Base-by-base conservation (phyloP, 2,329 filamentous ascomycete species). In the Trichothecium sympodiale region DNA sequence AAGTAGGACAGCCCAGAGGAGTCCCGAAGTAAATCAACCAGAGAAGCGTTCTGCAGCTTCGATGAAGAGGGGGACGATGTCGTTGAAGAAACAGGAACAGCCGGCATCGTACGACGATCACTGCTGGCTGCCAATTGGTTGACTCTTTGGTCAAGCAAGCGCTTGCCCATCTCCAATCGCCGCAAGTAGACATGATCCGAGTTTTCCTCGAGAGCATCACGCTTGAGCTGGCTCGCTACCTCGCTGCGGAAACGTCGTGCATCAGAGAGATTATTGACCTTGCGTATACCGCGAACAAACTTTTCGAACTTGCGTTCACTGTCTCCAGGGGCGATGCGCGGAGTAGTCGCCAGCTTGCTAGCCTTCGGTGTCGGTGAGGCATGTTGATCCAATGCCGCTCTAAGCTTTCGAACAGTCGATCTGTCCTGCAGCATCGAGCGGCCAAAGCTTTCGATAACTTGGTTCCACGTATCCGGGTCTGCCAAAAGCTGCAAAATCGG, bases 381-480 rank as follows among this genome's bases (percentile, higher is more conserved):
- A 64, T 98, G 91, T 54, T 96, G 79, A 56, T 98, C 91, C 34
- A 98, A 65, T 8, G 89, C 91, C 28, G 87, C 89, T 37, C 91
- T 79, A 36, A 98, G 72, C 55, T 87, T 94, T 38, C 84, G 80
- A 28, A 98, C 89, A 0, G 88, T 95, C 43, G 94, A 96, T 27
- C 93, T 77, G 55, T 98, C 93, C 56, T 96, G 91, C 29, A 98
- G 69, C 64, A 94, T 81, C 17, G 82, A 81, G 34, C 84, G 79
- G 14, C 87, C 83, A 57, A 80, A 86, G 38, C 80, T 88, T 57
- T 96, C 89, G 70, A 96, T 86, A 40, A 94, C 60, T 56, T 95
- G 88, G 50, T 98, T 96, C 89, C 89, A 98, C 8, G 83, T 94
- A 61, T 98, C 93, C 2, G 93, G 88, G 47, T 98, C 89, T 5